Base-by-base conservation (phyloP, 1,284 basidiomycete genomes). In the Cutaneotrichosporon cutaneum region DNA sequence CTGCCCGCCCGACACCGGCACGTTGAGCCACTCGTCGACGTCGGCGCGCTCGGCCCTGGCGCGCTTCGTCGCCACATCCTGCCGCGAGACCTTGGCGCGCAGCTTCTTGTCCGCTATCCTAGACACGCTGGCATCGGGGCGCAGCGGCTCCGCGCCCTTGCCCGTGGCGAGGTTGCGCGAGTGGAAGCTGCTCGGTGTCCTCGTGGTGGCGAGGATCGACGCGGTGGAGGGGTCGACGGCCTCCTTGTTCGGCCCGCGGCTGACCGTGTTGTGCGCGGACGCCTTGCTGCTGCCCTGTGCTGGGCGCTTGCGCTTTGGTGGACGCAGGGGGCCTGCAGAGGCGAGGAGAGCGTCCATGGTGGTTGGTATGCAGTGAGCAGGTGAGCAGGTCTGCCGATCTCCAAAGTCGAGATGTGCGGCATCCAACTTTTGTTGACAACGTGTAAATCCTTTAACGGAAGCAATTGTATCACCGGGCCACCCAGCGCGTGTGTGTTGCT, bases 51-150 rank as follows among this genome's bases (percentile, higher is more conserved):
- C 77, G 42, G 70, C 64, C 36, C 63, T 62, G 2, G 76, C 76
- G 16, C 73, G 66, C 65, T 81, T 77, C 42, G 66, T 61, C 1
- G 69, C 69, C 10, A 81, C 70, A 59, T 86, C 84, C 67, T 87
- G 84, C 14, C 85, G 81, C 35, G 83, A 83, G 0, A 94, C 82
- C 65, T 89, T 84, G 3, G 86, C 82, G 21, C 89, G 84, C 2
- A 94, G 83, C 72, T 88, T 91, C 77, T 86, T 86, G 79, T 92
- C 88, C 14, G 83, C 82, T 47, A 93, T 88, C 51, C 68, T 64
- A 22, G 58, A 36, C 24, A 76, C 54, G 9, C 64, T 54, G 10
- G 69, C 64, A 54, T 76, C 72, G 7, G 75, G 70, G 14, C 63
- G 61, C 13, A 76, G 59, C 2, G 70, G 54, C 0, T 67, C 61